phyloP scores from a whole-genome alignment of 768 basidiomycete genomes.

The Agaricus subrufescens region DNA sequence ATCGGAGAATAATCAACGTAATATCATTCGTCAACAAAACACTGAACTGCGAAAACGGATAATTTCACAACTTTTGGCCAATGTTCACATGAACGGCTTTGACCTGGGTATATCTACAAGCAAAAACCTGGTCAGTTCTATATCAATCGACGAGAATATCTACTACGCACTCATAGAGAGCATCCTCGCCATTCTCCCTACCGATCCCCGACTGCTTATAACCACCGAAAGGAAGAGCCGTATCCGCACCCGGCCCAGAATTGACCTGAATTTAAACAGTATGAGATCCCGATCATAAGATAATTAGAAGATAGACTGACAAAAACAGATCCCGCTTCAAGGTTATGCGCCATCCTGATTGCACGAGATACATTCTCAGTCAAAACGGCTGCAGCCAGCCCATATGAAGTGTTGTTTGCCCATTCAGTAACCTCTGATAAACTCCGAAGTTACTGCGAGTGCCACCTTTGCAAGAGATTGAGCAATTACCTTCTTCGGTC shows the following conservation, averaged over 20 bases:
- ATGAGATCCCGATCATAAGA: slow-evolving; percentile 39
- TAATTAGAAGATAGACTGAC: slow-evolving; percentile 42
- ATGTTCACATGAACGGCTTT: slow-evolving; percentile 62
- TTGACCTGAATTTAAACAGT: slow-evolving; percentile 28
- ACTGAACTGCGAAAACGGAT: too few species aligned
- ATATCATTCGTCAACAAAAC: too few species aligned
- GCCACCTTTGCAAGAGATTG: too few species aligned
- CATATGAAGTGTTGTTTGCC: slow-evolving; percentile 77
- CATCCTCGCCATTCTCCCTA: slow-evolving; percentile 66
- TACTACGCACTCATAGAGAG: slow-evolving; percentile 40
- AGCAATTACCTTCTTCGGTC: slow-evolving; percentile 38
- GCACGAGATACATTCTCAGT: slow-evolving; percentile 64
- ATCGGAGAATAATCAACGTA: too few species aligned
- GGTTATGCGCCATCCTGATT: slow-evolving; percentile 50
- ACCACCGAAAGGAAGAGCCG: slow-evolving; percentile 62
- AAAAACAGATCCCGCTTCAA: slow-evolving; percentile 14
- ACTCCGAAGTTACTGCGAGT: not conserved
- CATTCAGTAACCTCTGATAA: slow-evolving; percentile 35
- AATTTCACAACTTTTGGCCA: slow-evolving; percentile 12
- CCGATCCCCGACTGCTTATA: slow-evolving; percentile 74
- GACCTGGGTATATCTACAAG: slow-evolving; percentile 43
- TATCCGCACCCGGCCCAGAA: slow-evolving; percentile 36
- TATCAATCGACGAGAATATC: not conserved
- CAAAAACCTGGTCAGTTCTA: not conserved
- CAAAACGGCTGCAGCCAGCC: slow-evolving; percentile 77